Base-by-base conservation (phyloP, 345 rosid species). In the Laguncularia racemosa region DNA sequence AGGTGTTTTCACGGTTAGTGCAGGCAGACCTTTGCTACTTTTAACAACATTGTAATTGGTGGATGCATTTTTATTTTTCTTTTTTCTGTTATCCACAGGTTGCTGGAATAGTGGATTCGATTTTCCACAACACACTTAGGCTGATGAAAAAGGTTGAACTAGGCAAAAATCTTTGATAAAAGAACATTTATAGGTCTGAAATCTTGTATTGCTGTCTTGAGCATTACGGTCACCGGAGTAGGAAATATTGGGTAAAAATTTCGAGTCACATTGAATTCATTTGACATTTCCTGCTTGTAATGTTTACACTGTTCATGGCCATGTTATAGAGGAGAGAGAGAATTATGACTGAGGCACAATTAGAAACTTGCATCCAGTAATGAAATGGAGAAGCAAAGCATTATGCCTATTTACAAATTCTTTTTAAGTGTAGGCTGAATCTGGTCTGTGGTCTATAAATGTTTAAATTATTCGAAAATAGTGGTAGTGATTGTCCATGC, bases 1-100 rank as follows among this genome's bases (percentile, higher is more conserved):
- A 17, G 99, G 99, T 44, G 75, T 95, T 72, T 95, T 95, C 86
- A 95, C 97, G 93, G 97, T 95, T 54, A 59, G 97, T 57, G 48
- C 45, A 4, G 40, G 40, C 40, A 33, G 40, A 8, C 9, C 2
- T 13, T 55, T 52, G 12, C 52, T 13, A 5, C 26, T 40, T 38
- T 13, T 59, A 12, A 13, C 44, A 26, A 28, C 18, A 10, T 26
- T 17, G 2, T 20, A 16, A 13, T 48, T 44, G 38, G 17, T 55
- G 12, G 28, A 23, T 47, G 52, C 12, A 14, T 28, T 50, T 28
- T 26, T 40, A 16, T 38, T 45, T 23, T 17, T 14, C 18, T 16
- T 21, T 17, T 65, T 15, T 43, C 48, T 69, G n/a, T 53, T 48
- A 14, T 44, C 66, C 57, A 53, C 87, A 90, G 99, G 99, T 95